Conservation (phyloP, 2,329 filamentous ascomycete genomes). For the Canariomyces notabilis region DNA sequence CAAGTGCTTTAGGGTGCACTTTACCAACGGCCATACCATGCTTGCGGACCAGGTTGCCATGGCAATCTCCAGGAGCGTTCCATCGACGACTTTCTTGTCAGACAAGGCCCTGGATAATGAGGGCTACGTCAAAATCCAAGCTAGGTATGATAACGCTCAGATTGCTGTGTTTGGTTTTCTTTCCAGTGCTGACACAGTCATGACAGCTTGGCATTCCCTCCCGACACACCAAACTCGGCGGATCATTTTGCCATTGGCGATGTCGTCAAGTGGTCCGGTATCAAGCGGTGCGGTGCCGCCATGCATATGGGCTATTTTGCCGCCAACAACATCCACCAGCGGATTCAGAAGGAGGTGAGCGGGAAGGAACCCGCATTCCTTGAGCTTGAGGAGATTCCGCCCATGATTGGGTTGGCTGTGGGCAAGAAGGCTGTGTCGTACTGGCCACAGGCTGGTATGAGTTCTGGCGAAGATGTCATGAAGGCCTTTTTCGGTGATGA, state of each 20-base stretch:
- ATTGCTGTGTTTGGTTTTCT: not conserved
- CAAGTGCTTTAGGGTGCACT: constrained; percentile 44
- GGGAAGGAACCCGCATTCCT: constrained; percentile 41
- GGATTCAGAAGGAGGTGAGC: constrained; percentile 43
- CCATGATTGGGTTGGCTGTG: constrained; percentile 67
- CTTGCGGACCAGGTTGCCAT: constrained; percentile 61
- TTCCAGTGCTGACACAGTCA: not conserved
- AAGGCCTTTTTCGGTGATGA: constrained; percentile 63
- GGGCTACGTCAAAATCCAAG: constrained; percentile 59
- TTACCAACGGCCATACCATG: constrained; percentile 57
- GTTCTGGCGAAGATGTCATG: constrained; percentile 58
- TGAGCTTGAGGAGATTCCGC: constrained; percentile 49
- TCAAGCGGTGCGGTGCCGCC: constrained; percentile 72
- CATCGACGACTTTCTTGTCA: constrained; percentile 61
- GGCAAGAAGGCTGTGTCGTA: constrained; percentile 65
- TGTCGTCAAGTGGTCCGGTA: constrained; percentile 65
- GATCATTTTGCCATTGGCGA: constrained; percentile 68
- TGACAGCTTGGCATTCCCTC: constrained; percentile 49
- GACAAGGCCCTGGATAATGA: constrained; percentile 53
- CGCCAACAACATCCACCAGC: constrained; percentile 63
- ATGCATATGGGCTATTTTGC: constrained; percentile 67
- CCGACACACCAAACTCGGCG: constrained; percentile 49
- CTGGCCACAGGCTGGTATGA: constrained; percentile 51
- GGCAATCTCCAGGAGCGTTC: constrained; percentile 59
- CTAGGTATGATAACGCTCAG: constrained; percentile 38